These are phyloP conservation scores for Penicillium occitanis DNA, from an alignment of 2,329 filamentous ascomycete species.

Conservation along the genomic window DNA sequence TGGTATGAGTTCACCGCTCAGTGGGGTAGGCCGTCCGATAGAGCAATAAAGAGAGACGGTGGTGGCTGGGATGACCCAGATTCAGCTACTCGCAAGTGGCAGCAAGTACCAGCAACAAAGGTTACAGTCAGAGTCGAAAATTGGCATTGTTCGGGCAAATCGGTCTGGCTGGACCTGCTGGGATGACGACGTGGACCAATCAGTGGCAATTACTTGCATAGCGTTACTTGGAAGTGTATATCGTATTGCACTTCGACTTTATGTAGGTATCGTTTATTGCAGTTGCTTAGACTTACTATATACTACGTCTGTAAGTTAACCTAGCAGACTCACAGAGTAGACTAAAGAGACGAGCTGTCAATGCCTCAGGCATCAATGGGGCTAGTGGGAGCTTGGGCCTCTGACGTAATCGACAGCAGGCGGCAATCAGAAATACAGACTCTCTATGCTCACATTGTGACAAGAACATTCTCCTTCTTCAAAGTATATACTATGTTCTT, in stretches of 20 bases:
- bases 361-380: conserved; percentile 3
- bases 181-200: conserved; percentile 14
- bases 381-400: conserved; percentile 20
- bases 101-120: background rate
- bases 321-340: background rate
- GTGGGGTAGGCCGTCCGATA: background rate
- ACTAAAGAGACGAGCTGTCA: background rate
- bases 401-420: conserved; percentile 15
- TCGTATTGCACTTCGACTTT: background rate
- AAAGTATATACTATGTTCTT: background rate
- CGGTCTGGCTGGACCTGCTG: background rate
- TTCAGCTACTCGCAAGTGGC: background rate
- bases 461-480: too few relatives aligned
- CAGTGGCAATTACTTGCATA: conserved; percentile 20
- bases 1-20: conserved; percentile 5
- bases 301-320: too few relatives aligned
- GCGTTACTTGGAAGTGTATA: too few relatives aligned
- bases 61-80: background rate
- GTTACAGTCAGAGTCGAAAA: background rate
- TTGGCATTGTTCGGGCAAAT: background rate
- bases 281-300: background rate
- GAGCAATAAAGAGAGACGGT: background rate
- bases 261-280: background rate
- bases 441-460: too few relatives aligned
- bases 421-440: background rate